Conservation (phyloP, 176 grass and related monocot species). For the Echinochloa phyllopogon region DNA sequence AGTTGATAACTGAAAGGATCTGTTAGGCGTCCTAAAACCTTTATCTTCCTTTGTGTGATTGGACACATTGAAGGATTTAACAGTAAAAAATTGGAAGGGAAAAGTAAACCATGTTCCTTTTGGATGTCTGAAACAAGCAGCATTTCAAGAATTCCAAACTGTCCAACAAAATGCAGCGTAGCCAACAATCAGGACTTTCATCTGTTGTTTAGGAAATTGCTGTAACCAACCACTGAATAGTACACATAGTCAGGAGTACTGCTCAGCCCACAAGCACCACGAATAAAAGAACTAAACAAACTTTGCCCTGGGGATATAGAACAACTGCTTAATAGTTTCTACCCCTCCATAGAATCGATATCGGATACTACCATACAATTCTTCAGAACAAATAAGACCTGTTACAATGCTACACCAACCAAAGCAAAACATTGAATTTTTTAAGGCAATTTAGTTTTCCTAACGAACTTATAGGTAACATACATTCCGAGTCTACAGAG, state of each 20-base stretch:
- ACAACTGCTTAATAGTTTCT: neutral
- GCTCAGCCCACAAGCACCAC: neutral
- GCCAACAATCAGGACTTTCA: neutral
- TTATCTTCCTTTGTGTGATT: no score
- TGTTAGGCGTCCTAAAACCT: no score
- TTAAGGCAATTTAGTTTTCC: neutral
- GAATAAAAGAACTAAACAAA: neutral
- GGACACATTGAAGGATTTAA: no score
- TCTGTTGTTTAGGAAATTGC: neutral
- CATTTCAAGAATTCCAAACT: neutral
- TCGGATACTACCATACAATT: neutral
- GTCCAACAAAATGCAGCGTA: neutral
- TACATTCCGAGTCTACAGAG: neutral
- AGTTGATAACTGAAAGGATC: no score
- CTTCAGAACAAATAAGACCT: neutral
- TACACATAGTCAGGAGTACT: neutral
- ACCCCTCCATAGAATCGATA: neutral
- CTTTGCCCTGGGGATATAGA: neutral
- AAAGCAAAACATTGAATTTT: neutral
- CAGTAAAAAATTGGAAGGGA: neutral
- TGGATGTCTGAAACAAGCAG: neutral
- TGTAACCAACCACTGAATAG: neutral
- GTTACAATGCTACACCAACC: neutral
- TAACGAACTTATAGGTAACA: neutral
- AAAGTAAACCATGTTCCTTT: neutral